Conservation (phyloP, 2,329 filamentous ascomycete genomes). For the Diaporthe destruens region DNA sequence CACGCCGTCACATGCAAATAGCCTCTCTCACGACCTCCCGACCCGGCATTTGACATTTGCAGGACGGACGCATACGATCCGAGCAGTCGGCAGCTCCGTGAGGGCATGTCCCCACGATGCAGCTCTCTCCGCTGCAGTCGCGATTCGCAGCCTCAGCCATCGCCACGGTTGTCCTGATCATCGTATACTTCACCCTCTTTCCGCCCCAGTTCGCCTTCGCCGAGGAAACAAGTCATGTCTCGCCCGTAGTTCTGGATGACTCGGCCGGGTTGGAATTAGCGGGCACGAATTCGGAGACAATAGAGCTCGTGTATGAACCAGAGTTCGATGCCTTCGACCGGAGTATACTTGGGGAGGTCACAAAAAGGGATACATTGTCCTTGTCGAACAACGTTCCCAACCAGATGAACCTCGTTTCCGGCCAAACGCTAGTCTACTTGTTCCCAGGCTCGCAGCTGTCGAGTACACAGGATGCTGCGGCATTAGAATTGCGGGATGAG, state of each 20-base stretch:
- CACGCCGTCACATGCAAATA: conserved; percentile 5
- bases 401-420: conserved; percentile 71
- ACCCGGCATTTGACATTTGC: conserved; percentile 14
- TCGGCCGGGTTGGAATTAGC: conserved; percentile 38
- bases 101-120: conserved; percentile 63
- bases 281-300: conserved; percentile 45
- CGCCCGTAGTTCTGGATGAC: conserved; percentile 46
- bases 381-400: conserved; percentile 74
- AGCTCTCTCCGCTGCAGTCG: conserved; percentile 78
- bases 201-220: conserved; percentile 73
- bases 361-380: conserved; percentile 56
- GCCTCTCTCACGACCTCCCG: neutral
- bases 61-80: conserved; percentile 11
- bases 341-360: conserved; percentile 72
- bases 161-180: conserved; percentile 69
- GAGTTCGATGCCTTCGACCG: conserved; percentile 72
- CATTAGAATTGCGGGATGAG: conserved; percentile 38
- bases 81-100: conserved; percentile 48
- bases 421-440: conserved; percentile 73
- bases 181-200: conserved; percentile 72
- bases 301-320: conserved; percentile 63
- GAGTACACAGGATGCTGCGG: conserved; percentile 48
- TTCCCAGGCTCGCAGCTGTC: conserved; percentile 70
- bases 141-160: conserved; percentile 76
- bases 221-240: conserved; percentile 58